Evolutionary conservation across 2,329 filamentous ascomycete genomes (phyloP).

Genomic region (Pyricularia pennisetigena): DNA sequence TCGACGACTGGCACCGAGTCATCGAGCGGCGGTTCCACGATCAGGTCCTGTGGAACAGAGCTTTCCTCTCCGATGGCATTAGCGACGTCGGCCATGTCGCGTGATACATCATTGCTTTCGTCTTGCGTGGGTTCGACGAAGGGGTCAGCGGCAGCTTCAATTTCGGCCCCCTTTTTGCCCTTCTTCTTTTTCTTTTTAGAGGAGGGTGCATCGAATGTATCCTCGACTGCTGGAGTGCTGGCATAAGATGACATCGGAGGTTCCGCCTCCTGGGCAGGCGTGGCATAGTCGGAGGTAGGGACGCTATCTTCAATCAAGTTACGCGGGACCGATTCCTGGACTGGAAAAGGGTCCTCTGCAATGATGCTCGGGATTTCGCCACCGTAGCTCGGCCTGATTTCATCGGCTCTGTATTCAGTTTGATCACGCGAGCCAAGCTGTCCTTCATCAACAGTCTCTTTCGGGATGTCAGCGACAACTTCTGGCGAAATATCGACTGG

Average conservation of each 20-base stretch:
- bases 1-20: background rate
- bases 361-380: background rate
- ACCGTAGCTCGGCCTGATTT: background rate
- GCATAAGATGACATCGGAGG: background rate
- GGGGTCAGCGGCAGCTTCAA: background rate
- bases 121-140: background rate
- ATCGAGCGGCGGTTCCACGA: background rate
- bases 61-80: background rate
- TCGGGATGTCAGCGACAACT: background rate
- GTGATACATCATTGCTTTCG: background rate
- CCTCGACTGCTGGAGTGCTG: background rate
- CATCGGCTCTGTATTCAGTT: background rate
- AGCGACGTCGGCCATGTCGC: background rate
- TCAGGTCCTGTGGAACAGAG: background rate
- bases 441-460: background rate
- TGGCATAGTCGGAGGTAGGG: background rate
- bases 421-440: background rate
- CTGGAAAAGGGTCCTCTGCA: background rate
- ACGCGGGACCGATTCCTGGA: background rate
- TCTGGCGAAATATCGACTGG: background rate
- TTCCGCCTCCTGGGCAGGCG: background rate
- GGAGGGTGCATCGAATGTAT: background rate
- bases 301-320: background rate
- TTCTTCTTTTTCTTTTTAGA: background rate
- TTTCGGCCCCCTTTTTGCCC: background rate